Evolutionary conservation across 257 asterid genomes (phyloP), one percentile per base, ranked within the genome.

Genomic region (Scutellaria baicalensis): DNA sequence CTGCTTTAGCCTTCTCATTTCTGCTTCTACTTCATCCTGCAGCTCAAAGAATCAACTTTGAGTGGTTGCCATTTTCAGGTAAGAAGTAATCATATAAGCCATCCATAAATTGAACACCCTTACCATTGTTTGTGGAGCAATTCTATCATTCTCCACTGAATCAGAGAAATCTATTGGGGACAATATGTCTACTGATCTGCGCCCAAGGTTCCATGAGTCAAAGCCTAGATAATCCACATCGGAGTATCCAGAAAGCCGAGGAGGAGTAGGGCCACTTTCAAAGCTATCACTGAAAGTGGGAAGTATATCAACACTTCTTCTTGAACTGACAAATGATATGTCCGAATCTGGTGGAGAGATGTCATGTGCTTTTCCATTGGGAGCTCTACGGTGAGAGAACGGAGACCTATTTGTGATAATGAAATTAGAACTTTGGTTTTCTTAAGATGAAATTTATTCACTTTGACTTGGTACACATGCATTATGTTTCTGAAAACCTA

Each of bases 11-110:
- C 97, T 85, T 83, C 95, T 82, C 98, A 92, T 90, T 84, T 90
- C 97, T 27, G 93, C 92, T 77, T 88, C 98, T 40, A 87, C 93
- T 1, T 93, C 97, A 10, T 90, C 98, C 96, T 89, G 80, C 40
- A 35, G 62, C 14, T 17, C 80, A 58, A 57, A 62, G 23, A 36
- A 48, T 52, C 36, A 12, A 52, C 18, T 38, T 36, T 51, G 18
- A 50, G 6, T 31, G n/a, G 44, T 43, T 6, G 35, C 50, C n/a
- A 49, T 42, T 62, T 44, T 33, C n/a, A 35, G 47, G 17, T 43
- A 55, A 45, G 38, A 8, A 16, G 49, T 8, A 21, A 73, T 18
- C 0, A 33, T 49, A 65, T 23, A 12, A 23, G 16, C 23, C 16
- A 51, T 16, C 44, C 47, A 14, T 45, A 23, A 73, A 6, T 38